These are phyloP conservation scores for Phytophthora sansomeana DNA, from an alignment of 352 stramenopile genomes.

Conservation along the genomic window DNA sequence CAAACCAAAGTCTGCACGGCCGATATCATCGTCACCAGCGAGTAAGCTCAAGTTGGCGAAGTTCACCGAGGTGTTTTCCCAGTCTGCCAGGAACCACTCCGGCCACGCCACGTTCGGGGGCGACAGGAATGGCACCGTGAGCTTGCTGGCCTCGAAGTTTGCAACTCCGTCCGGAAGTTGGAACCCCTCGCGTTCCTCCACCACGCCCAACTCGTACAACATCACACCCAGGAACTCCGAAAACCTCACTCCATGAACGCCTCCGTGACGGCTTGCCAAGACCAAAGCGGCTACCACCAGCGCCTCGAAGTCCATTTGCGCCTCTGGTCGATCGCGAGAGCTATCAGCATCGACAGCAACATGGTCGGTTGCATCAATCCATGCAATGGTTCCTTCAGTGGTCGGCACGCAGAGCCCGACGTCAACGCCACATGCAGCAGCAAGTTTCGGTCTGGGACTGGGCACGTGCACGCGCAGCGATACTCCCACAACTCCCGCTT, in stretches of 20 bases:
- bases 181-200: not conserved
- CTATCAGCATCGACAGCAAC: not conserved
- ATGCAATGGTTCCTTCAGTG: not conserved
- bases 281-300: not conserved
- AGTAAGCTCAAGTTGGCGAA: not conserved
- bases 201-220: slow-evolving; percentile 1
- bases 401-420: not conserved
- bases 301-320: not conserved
- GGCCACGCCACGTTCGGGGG: slow-evolving; percentile 1
- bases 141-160: not conserved
- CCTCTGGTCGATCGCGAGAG: not conserved
- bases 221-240: not conserved
- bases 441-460: not conserved
- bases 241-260: not conserved
- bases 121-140: slow-evolving; percentile 9
- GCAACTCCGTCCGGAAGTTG: not conserved
- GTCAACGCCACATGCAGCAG: slow-evolving; percentile 2
- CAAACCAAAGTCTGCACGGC: not conserved
- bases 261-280: not conserved
- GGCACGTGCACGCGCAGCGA: not conserved
- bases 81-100: slow-evolving; percentile 3
- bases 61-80: not conserved
- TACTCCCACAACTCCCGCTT: not conserved
- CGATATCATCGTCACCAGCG: not conserved
- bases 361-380: not conserved